phyloP scores from a whole-genome alignment of 2,329 filamentous ascomycete genomes.

The Colletotrichum kahawae region DNA sequence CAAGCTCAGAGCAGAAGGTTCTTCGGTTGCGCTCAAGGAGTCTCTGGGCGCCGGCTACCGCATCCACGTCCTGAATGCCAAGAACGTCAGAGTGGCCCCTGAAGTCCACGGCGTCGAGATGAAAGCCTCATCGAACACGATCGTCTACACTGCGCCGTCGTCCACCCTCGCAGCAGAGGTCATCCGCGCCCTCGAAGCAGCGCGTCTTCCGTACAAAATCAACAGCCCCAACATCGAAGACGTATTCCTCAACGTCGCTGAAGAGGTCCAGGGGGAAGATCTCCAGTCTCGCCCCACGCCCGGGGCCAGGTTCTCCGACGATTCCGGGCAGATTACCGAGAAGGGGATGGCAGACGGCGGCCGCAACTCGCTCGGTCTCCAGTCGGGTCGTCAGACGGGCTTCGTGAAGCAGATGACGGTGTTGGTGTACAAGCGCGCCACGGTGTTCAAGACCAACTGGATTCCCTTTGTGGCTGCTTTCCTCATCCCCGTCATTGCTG shows the following conservation, averaged over 20 bases:
- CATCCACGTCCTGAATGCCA: constrained; percentile 39
- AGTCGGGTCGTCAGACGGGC: constrained; percentile 72
- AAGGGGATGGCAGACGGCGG: constrained; percentile 28
- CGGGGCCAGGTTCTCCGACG: background rate
- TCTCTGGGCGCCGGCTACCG: constrained; percentile 56
- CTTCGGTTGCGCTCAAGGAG: constrained; percentile 72
- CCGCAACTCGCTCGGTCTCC: constrained; percentile 51
- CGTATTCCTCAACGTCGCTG: constrained; percentile 85
- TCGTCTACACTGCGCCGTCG: constrained; percentile 74
- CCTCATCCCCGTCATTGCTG: constrained; percentile 78
- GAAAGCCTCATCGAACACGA: constrained; percentile 70
- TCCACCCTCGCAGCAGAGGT: constrained; percentile 75
- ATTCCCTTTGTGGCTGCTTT: constrained; percentile 78
- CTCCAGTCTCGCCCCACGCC: background rate
- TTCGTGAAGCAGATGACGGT: constrained; percentile 74
- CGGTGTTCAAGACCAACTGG: constrained; percentile 79
- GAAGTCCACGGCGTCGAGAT: constrained; percentile 61
- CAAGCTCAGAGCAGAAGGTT: constrained; percentile 68
- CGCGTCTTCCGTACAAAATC: constrained; percentile 81
- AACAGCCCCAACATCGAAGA: constrained; percentile 91
- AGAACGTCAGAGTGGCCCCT: constrained; percentile 49
- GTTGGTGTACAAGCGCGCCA: constrained; percentile 78
- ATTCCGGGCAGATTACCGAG: constrained; percentile 15
- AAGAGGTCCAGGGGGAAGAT: constrained; percentile 68
- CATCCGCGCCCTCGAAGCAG: constrained; percentile 70